Conservation (phyloP, 345 rosid species). For the Hibiscus syriacus region DNA sequence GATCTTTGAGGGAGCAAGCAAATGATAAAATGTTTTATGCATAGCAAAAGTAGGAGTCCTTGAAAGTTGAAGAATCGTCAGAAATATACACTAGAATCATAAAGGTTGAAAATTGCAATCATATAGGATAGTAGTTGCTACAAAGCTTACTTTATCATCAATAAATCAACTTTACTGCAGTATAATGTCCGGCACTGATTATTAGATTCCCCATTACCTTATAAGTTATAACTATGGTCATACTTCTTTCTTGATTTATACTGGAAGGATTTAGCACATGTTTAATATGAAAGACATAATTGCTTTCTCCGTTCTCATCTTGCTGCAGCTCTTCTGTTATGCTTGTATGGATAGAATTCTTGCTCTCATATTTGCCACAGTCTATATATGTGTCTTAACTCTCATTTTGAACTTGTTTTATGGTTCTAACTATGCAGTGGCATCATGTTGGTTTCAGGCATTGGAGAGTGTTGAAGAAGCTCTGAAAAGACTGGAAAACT, state of each 20-base stretch:
- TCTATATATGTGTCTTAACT: neutral
- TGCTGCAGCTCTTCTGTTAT: neutral
- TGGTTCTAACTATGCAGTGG: neutral
- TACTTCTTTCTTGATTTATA: too few relatives aligned
- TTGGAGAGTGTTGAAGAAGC: constrained; percentile 90
- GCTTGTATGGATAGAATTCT: neutral
- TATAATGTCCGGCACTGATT: neutral
- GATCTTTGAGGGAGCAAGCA: neutral
- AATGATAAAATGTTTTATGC: neutral
- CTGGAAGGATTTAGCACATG: too few relatives aligned
- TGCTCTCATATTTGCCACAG: neutral
- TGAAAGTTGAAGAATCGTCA: neutral
- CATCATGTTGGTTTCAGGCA: constrained; percentile 45
- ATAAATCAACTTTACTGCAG: neutral
- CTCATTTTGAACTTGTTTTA: neutral
- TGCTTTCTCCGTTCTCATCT: neutral
- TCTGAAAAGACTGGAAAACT: constrained; percentile 67
- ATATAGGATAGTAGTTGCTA: neutral
- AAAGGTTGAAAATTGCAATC: neutral
- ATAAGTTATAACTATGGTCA: neutral
- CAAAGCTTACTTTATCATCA: neutral
- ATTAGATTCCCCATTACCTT: neutral
- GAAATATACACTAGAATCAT: neutral
- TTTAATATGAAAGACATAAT: too few relatives aligned
- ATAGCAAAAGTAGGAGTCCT: neutral